Evolutionary conservation across 2,329 filamentous ascomycete species (phyloP).

Genomic region (Neoascochyta sp.): DNA sequence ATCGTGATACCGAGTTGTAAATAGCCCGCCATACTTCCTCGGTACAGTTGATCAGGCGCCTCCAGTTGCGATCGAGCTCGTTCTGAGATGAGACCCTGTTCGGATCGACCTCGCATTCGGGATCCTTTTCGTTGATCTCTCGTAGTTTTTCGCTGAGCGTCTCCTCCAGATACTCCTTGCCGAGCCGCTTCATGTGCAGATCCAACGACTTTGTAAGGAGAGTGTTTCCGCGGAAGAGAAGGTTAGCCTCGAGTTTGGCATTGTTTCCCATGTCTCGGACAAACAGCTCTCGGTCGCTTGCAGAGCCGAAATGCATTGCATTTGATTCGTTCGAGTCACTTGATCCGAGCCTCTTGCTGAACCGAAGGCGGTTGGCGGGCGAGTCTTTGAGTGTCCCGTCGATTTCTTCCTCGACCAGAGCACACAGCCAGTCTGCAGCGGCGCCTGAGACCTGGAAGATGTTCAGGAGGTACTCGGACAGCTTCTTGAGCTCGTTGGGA

Average conservation of each 20-base stretch:
- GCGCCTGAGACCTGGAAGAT: constrained; percentile 91
- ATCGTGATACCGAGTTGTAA: constrained; percentile 65
- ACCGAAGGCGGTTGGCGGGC: constrained; percentile 62
- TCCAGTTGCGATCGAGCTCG: constrained; percentile 81
- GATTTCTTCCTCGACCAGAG: constrained; percentile 93
- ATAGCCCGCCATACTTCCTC: constrained; percentile 85
- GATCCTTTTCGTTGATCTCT: constrained; percentile 86
- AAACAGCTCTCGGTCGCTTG: constrained; percentile 64
- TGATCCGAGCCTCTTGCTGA: constrained; percentile 67
- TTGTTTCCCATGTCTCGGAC: constrained; percentile 76
- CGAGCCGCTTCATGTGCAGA: constrained; percentile 90
- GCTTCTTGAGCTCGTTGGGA: constrained; percentile 69
- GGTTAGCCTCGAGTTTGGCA: constrained; percentile 81
- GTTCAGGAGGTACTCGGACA: constrained; percentile 84
- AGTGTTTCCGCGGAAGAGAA: constrained; percentile 93
- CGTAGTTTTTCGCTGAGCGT: constrained; percentile 78
- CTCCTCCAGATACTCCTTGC: constrained; percentile 88
- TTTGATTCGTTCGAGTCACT: constrained; percentile 61
- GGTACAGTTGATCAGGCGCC: constrained; percentile 68
- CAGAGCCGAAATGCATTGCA: constrained; percentile 35
- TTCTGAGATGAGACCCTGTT: constrained; percentile 65
- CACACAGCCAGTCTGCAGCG: constrained; percentile 85
- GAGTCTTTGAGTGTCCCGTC: constrained; percentile 85
- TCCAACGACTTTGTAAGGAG: constrained; percentile 90
- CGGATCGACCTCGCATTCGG: constrained; percentile 93